Evolutionary conservation across 2,329 filamentous ascomycete species (phyloP).

Genomic region (Acephala macrosclerotiorum): DNA sequence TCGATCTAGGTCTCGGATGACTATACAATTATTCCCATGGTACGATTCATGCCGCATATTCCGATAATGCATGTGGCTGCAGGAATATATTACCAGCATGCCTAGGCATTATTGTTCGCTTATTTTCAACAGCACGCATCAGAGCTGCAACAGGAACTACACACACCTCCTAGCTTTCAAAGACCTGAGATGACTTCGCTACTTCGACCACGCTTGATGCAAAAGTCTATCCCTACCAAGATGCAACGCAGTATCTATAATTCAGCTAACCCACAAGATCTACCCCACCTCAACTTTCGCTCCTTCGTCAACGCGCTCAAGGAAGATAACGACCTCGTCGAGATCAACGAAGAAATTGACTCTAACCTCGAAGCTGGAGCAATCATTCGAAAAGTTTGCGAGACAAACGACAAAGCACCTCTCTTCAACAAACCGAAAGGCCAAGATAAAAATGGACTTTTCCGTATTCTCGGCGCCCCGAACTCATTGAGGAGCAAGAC

Average conservation of each 20-base stretch:
- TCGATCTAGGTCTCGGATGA: neutral
- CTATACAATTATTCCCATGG: neutral
- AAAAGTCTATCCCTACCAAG: neutral
- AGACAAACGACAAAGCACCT: slow-evolving; percentile 55
- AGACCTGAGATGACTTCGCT: neutral
- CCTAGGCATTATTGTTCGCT: neutral
- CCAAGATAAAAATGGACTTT: slow-evolving; percentile 51
- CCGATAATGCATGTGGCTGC: neutral
- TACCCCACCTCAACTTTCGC: slow-evolving; percentile 50
- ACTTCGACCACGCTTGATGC: neutral
- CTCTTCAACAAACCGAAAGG: slow-evolving; percentile 61
- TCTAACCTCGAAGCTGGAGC: slow-evolving; percentile 55
- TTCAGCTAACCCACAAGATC: slow-evolving; percentile 19
- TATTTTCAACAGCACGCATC: neutral
- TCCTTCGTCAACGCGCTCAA: slow-evolving; percentile 53
- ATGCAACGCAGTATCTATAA: neutral
- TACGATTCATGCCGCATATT: neutral
- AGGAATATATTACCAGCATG: neutral
- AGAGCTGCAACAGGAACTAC: neutral
- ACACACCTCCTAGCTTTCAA: neutral
- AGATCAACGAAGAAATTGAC: slow-evolving; percentile 53
- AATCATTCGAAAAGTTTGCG: slow-evolving; percentile 54
- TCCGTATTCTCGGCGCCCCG: slow-evolving; percentile 55
- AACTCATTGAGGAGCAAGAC: slow-evolving; percentile 46
- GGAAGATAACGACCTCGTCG: slow-evolving; percentile 52